Evolutionary conservation across 129 eudicot genomes (phyloP).

Genomic region (Scalesia atractyloides): DNA sequence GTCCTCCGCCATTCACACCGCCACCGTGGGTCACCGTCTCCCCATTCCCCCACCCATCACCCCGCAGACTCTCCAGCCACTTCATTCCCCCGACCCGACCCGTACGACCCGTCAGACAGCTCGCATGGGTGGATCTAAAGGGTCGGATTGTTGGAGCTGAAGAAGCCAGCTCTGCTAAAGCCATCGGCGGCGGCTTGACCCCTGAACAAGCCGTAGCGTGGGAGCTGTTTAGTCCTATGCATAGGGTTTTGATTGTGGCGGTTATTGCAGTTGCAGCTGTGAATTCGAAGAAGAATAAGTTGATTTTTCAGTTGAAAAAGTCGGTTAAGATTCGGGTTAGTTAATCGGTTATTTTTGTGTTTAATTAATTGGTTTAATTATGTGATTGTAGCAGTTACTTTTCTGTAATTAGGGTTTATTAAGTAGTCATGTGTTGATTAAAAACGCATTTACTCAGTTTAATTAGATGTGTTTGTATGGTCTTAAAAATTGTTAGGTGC

Average conservation of each 20-base stretch:
- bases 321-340: constrained; percentile 81
- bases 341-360: not conserved
- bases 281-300: constrained; percentile 50
- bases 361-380: not conserved
- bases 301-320: constrained; percentile 49
- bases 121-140: constrained; percentile 80
- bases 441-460: not conserved
- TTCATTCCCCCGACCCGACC: constrained; percentile 66
- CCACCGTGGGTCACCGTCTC: constrained; percentile 45
- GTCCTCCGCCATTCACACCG: constrained; percentile 28
- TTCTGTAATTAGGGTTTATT: not conserved
- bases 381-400: not conserved
- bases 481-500: too few relatives aligned
- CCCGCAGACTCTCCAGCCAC: constrained; percentile 77
- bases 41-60: constrained; percentile 46
- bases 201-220: constrained; percentile 57
- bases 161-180: constrained; percentile 59
- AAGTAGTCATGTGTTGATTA: not conserved
- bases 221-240: constrained; percentile 86
- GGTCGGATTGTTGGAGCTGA: constrained; percentile 79
- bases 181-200: constrained; percentile 53
- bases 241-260: constrained; percentile 71
- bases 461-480: too few relatives aligned
- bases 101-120: constrained; percentile 38
- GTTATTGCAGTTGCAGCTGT: constrained; percentile 61